phyloP scores from a whole-genome alignment of 2,329 filamentous ascomycete species.

The Clonostachys sp. region DNA sequence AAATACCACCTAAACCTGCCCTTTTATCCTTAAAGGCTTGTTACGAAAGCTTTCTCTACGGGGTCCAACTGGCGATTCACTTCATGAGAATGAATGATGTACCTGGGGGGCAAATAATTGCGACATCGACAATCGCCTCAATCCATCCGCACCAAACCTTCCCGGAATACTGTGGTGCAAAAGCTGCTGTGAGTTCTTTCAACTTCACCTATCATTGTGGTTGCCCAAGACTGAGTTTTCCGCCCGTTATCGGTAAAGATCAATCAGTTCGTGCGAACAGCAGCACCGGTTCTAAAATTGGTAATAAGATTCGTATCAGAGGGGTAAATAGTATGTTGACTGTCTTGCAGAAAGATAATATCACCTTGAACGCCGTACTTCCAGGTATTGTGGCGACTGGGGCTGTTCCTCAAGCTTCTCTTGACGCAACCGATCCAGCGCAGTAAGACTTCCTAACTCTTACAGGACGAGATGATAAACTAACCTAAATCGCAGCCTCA shows the following conservation, averaged over 20 bases:
- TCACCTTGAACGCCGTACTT: conserved; percentile 40
- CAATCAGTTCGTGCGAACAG: conserved; percentile 27
- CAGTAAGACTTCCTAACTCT: not conserved
- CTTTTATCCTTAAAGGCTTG: conserved; percentile 38
- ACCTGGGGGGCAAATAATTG: conserved; percentile 35
- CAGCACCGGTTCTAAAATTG: conserved; percentile 28
- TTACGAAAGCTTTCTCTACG: conserved; percentile 45
- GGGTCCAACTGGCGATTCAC: conserved; percentile 41
- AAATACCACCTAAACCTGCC: conserved; percentile 36
- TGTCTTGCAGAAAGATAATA: conserved; percentile 33
- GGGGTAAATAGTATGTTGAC: not conserved
- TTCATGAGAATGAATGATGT: conserved; percentile 45
- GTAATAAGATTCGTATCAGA: conserved; percentile 2
- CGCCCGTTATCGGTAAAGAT: conserved; percentile 1
- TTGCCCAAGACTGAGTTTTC: not conserved
- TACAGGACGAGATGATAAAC: not conserved
- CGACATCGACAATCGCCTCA: conserved; percentile 34
- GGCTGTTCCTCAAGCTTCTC: not conserved
- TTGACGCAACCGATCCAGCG: not conserved
- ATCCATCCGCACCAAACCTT: conserved; percentile 35
- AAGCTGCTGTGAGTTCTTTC: conserved; percentile 33
- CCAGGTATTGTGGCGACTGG: conserved; percentile 39
- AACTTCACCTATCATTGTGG: conserved; percentile 4
- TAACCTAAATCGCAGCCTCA: conserved; percentile 15
- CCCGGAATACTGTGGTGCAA: conserved; percentile 44